phyloP scores from a whole-genome alignment of 768 basidiomycete genomes.

The Brasilioporus rufonigricans region DNA sequence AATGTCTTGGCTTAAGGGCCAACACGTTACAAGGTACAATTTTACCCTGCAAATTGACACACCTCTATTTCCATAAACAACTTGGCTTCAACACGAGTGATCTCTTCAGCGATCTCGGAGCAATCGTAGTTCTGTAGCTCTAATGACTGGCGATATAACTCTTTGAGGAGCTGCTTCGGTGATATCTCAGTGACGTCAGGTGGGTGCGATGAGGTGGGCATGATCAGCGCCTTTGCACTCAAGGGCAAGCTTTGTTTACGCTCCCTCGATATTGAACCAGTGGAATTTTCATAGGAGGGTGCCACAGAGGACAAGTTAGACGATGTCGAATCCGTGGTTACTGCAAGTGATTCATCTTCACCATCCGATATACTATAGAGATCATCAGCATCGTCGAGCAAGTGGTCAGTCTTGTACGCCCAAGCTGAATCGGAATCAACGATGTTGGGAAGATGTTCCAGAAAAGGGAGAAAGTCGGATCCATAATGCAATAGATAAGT shows the following conservation, averaged over 20 bases:
- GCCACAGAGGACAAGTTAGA: constrained; percentile 22
- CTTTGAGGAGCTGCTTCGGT: constrained; percentile 59
- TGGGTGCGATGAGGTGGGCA: constrained; percentile 30
- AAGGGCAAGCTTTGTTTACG: constrained; percentile 71
- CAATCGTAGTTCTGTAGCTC: constrained; percentile 57
- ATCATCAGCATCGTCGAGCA: constrained; percentile 62
- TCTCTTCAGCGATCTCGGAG: constrained; percentile 77
- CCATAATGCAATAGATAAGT: constrained; percentile 84
- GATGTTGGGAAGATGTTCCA: constrained; percentile 61
- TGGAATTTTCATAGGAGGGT: constrained; percentile 22
- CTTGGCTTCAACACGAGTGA: constrained; percentile 69
- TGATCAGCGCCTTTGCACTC: constrained; percentile 42
- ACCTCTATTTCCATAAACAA: constrained; percentile 80
- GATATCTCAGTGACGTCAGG: constrained; percentile 39
- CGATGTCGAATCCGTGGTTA: constrained; percentile 34
- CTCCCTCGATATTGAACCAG: constrained; percentile 42
- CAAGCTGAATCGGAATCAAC: constrained; percentile 70
- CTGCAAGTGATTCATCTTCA: constrained; percentile 40
- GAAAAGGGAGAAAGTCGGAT: constrained; percentile 77
- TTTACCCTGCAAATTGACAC: constrained; percentile 15
- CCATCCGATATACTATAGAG: constrained; percentile 52
- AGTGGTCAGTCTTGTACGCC: constrained; percentile 66
- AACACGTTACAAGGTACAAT: background rate
- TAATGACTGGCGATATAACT: constrained; percentile 56
- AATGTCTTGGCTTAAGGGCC: constrained; percentile 71